Evolutionary conservation across 23 red algal genomes (phyloP).

Genomic region (Gracilaria domingensis): DNA sequence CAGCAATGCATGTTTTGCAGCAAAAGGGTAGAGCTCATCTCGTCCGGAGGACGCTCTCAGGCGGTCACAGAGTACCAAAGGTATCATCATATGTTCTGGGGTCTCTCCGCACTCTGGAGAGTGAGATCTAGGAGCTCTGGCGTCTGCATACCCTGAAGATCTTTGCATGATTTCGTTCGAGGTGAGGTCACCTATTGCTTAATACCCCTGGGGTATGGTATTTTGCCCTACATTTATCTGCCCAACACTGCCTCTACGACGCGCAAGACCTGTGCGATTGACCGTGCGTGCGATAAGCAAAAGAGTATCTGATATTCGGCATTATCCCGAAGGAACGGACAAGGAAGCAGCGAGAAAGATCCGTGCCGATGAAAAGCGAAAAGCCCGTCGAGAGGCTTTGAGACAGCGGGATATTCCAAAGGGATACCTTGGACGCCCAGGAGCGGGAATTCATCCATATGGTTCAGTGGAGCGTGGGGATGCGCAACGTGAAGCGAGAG

Average conservation of each 20-base stretch:
- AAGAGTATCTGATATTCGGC: conserved; percentile 35
- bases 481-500: conserved; percentile 51
- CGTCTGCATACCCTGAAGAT: background rate
- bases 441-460: conserved; percentile 48
- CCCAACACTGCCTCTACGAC: background rate
- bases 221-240: background rate
- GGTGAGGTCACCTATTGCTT: background rate
- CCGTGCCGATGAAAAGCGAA: conserved; percentile 35
- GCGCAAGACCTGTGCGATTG: background rate
- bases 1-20: no score
- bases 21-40: no score
- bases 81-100: no score
- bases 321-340: conserved; percentile 52
- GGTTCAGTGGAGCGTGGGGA: conserved; percentile 42
- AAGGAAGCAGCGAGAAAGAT: conserved; percentile 25
- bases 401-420: conserved; percentile 11
- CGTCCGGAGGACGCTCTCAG: no score
- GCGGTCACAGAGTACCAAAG: no score
- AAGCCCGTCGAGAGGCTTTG: conserved; percentile 7
- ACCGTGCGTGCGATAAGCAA: conserved; percentile 16
- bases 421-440: conserved; percentile 34
- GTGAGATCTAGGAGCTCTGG: no score
- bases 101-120: no score
- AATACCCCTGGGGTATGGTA: no score
- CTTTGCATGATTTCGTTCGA: background rate